Base-by-base conservation (phyloP, 2,329 filamentous ascomycete genomes). In the Leptographium procerum region DNA sequence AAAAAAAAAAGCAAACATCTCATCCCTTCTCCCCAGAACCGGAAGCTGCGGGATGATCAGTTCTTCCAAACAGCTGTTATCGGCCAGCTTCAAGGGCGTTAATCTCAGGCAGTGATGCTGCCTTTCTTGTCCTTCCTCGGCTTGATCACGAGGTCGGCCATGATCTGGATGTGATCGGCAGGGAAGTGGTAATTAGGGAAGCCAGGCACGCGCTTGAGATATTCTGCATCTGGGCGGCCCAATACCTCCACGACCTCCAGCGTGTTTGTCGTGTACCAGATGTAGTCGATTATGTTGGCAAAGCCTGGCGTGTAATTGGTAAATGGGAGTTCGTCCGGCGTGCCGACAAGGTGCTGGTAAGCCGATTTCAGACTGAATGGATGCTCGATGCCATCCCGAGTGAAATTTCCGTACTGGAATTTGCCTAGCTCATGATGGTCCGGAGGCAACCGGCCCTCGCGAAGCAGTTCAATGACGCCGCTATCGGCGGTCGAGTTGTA, bases 271-370 rank as follows among this genome's bases (percentile, higher is more conserved):
- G 91, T 91, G 73, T 95, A 99, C 91, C 91, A 97, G 67, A 99
- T 90, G 72, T 97, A 96, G 70, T 99, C 94, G 64, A 99, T 88
- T 59, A 95, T 89, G 62, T 91, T 91, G 56, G 84, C 83, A 73
- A 96, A 99, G n/a, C 85, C 84, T 1, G 94, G 91, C 16, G 91
- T 95, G 73, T 97, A 99, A 73, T 99, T 99, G 52, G 94, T 99
- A 71, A 96, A 99, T 5, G 85, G 84, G 65, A 97, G 76, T 69
- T 96, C 89, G 59, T 91, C 88, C 8, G 86, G 85, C 40, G 94
- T 84, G 68, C 92, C 87, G 62, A 87, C 87, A 56, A 95, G 86
- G 62, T 88, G 83, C 40, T 83, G 83, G 71, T 99, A 99, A 3
- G 91, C 86, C 26, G 94, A 96, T 68, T 94, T 90, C 64, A 99